Evolutionary conservation across 2,329 filamentous ascomycete genomes (phyloP).

Genomic region (Ambrosiella beaveri): DNA sequence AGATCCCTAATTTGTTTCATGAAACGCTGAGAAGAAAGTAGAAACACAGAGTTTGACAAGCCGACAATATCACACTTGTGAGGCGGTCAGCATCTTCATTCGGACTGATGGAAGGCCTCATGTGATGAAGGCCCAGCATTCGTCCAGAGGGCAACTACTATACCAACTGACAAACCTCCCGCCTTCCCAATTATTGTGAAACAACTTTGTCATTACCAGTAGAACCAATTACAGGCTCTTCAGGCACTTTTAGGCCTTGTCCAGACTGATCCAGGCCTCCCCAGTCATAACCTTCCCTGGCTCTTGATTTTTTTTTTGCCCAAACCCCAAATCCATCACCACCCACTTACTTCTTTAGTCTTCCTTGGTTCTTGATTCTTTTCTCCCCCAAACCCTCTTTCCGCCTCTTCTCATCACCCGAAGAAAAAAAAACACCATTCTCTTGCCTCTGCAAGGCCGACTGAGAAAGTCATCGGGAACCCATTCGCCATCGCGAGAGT

Average conservation of each 20-base stretch:
- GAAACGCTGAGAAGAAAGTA: no score
- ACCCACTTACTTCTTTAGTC: not conserved
- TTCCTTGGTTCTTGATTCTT: not conserved
- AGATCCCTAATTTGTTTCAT: no score
- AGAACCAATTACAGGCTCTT: not conserved
- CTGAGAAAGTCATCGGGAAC: constrained; percentile 3
- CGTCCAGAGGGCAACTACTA: no score
- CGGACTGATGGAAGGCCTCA: no score
- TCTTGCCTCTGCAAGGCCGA: not conserved
- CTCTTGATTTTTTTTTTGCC: not conserved
- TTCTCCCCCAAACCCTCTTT: not conserved
- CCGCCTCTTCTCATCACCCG: not conserved
- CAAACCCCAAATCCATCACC: not conserved
- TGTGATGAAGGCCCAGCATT: no score
- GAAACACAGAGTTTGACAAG: no score
- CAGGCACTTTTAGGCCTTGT: not conserved
- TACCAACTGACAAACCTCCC: no score
- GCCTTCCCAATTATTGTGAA: no score
- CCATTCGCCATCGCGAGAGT: constrained; percentile 1
- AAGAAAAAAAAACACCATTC: not conserved
- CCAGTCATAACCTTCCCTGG: not conserved
- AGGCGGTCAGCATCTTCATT: no score
- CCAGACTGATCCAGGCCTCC: not conserved
- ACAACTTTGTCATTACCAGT: no score
- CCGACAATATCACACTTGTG: no score